A percentile compares a stretch with the other conserved stretches of the same genome.
Evolutionary conservation across 257 asterid species (phyloP).

Genomic region (Euphrasia confusa): DNA sequence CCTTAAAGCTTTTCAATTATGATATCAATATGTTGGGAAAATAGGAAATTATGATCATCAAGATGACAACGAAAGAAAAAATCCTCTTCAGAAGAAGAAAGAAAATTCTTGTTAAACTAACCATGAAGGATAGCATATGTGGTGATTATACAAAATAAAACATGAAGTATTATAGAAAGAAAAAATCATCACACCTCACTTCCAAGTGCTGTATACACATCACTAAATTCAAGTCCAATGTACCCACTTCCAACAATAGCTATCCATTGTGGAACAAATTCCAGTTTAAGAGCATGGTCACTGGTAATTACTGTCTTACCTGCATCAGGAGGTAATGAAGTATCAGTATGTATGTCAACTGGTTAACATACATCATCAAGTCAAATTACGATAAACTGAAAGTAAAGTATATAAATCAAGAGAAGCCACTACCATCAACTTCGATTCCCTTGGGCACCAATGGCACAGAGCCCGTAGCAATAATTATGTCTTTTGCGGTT

Average conservation of each 20-base stretch:
- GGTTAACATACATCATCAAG: not conserved
- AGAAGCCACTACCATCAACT: conserved; percentile 76
- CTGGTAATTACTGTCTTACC: conserved; percentile 95
- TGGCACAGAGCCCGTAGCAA: conserved; percentile 94
- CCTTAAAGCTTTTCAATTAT: not conserved
- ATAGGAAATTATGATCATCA: conserved; percentile 16
- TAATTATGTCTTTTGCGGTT: conserved; percentile 84
- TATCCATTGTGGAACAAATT: conserved; percentile 89
- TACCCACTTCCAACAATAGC: conserved; percentile 98
- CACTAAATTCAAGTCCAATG: conserved; percentile 96
- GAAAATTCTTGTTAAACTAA: conserved; percentile 5
- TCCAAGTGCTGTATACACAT: conserved; percentile 95
- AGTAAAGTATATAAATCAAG: conserved; percentile 23
- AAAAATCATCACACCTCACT: conserved; percentile 61
- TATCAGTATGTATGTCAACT: not conserved
- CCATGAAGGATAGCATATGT: conserved; percentile 16
- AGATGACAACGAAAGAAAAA: not conserved
- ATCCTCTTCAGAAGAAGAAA: not conserved
- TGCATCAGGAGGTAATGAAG: conserved; percentile 32
- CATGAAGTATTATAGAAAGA: conserved; percentile 10
- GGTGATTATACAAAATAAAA: conserved; percentile 2
- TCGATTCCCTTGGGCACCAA: conserved; percentile 92
- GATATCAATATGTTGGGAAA: conserved; percentile 9
- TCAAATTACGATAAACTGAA: conserved; percentile 17
- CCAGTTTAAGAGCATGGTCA: conserved; percentile 92